Evolutionary conservation across 805 yeast species (phyloP).

Genomic region (Saturnispora bothae): DNA sequence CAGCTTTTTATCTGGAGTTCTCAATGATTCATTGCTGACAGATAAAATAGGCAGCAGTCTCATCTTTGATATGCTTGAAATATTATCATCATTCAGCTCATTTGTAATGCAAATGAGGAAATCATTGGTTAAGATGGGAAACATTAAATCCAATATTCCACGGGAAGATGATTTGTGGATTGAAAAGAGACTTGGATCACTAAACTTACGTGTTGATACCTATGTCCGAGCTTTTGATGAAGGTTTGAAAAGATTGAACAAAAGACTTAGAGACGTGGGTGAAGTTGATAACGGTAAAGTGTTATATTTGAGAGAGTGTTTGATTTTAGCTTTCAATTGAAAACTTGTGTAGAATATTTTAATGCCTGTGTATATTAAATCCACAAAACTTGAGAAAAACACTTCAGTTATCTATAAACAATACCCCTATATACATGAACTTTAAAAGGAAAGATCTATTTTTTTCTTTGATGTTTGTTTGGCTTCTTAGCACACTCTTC

Average conservation of each 20-base stretch:
- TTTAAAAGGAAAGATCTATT: too few species aligned
- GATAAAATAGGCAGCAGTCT: constrained; percentile 27
- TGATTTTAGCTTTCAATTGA: constrained; percentile 3
- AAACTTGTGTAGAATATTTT: too few species aligned
- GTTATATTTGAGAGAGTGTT: constrained; percentile 1
- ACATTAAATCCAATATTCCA: neutral
- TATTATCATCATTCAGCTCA: neutral
- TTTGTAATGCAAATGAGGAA: constrained; percentile 6
- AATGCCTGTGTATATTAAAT: too few species aligned
- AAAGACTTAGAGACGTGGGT: constrained; percentile 3
- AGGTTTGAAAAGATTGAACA: neutral
- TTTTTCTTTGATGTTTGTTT: too few species aligned
- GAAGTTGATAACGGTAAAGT: constrained; percentile 6
- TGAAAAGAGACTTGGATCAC: neutral
- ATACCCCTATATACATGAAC: too few species aligned
- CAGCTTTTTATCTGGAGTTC: constrained; percentile 47
- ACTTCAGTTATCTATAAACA: too few species aligned
- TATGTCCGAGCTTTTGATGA: neutral
- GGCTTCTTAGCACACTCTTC: constrained; percentile 43
- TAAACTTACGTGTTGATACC: neutral
- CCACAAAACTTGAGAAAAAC: too few species aligned
- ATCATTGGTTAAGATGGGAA: constrained; percentile 7
- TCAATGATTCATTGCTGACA: constrained; percentile 60
- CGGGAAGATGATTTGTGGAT: constrained; percentile 5
- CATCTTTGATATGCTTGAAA: constrained; percentile 4